These are phyloP conservation scores for Clonostachys byssicola DNA, from an alignment of 2,329 filamentous ascomycete species.

Conservation along the genomic window DNA sequence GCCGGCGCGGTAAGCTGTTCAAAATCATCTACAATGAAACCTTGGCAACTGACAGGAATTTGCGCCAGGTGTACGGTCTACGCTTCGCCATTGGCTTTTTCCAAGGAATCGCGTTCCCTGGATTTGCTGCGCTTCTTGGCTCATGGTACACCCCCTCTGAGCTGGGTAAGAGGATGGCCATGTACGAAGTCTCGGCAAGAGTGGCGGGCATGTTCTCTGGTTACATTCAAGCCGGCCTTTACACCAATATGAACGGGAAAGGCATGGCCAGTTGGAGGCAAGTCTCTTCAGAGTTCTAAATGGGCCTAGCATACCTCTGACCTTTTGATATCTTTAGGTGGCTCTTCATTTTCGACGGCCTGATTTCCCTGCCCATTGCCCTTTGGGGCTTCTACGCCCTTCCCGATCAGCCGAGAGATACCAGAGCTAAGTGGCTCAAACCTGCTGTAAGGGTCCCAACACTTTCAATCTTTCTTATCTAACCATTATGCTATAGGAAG, in stretches of 20 bases:
- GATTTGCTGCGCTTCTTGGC: constrained; percentile 27
- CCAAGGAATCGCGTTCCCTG: constrained; percentile 25
- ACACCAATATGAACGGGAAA: constrained; percentile 25
- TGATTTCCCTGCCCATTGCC: constrained; percentile 22
- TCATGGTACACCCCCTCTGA: constrained; percentile 34
- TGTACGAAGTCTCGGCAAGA: constrained; percentile 28
- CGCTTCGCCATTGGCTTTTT: constrained; percentile 32
- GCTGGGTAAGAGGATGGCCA: constrained; percentile 30
- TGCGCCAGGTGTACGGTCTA: constrained; percentile 16
- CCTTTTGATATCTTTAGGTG: constrained; percentile 4
- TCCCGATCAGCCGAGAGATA: constrained; percentile 19
- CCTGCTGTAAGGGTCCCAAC: not conserved
- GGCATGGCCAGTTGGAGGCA: constrained; percentile 40
- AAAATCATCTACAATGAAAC: too few relatives aligned
- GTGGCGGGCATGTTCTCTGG: constrained; percentile 16
- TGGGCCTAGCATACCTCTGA: too few relatives aligned
- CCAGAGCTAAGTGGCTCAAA: constrained; percentile 19
- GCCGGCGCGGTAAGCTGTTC: not conserved
- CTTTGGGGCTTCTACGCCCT: constrained; percentile 22
- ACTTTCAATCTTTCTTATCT: too few relatives aligned
- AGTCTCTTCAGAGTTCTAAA: not conserved
- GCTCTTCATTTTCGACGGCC: constrained; percentile 24
- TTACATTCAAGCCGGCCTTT: constrained; percentile 28
- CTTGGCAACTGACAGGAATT: too few relatives aligned
- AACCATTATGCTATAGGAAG: constrained; percentile 8